Base-by-base conservation (phyloP, 768 basidiomycete genomes). In the Phanerochaete carnosa region DNA sequence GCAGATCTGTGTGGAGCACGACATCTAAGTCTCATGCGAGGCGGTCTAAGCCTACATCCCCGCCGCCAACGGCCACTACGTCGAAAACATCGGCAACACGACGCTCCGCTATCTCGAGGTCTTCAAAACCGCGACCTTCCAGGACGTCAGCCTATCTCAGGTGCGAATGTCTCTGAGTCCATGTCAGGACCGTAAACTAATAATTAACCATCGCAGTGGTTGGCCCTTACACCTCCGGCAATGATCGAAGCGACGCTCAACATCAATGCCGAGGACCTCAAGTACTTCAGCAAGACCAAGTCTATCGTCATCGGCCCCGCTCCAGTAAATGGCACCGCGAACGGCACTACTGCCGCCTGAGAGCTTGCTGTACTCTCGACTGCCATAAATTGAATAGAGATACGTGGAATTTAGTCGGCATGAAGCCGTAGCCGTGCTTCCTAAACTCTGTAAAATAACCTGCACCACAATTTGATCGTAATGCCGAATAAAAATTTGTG, bases 1-100 rank as follows among this genome's bases (percentile, higher is more conserved):
- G 7, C 16, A 15, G 7, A 2, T 5, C 33, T 12, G 2, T 1
- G 23, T n/a, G 2, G 9, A 22, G 4, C 9, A 2, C 15, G 15
- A n/a, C n/a, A 11, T 1, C 12, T 1, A 13, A 19, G 15, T 26
- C 4, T 52, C 2, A 29, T 52, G 8, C 32, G 1, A 15, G 12
- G 62, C 51, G 32, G 22, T 32, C 25, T 30, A 29, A 79, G 81
- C 79, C 19, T 86, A 84, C 61, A 78, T 85, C 51, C 85, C 85
- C 28, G 78, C 80, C 11, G 73, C 79, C 0, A 80, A 79, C 72
- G 72, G 73, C 1, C 76, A 77, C 60, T 77, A 76, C 63, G 69
- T 77, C 37, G 76, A 77, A 63, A 75, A 76, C 63, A 73, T 69
- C 23, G 74, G 74, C 28, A 72, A 75, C 57, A 73, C 72, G 22